Conservation (phyloP, 225 moss, liverwort and hornwort genomes). For the Antitrichia curtipendula region DNA sequence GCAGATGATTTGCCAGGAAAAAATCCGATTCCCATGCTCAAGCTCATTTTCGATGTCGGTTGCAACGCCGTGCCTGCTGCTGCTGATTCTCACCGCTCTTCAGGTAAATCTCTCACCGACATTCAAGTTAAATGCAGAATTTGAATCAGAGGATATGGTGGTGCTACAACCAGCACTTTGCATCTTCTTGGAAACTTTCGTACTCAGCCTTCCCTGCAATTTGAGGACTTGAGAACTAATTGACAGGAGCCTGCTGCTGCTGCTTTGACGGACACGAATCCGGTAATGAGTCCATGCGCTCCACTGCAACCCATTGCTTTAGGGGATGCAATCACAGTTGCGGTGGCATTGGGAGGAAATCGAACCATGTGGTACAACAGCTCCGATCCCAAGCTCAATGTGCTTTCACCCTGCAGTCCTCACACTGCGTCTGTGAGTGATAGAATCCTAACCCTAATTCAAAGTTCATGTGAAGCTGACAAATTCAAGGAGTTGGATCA, state of each 20-base stretch:
- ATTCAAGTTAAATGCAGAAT: background rate
- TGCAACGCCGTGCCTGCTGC: background rate
- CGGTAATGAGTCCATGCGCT: constrained; percentile 14
- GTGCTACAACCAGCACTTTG: background rate
- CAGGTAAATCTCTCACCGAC: background rate
- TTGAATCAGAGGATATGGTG: background rate
- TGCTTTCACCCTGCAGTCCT: constrained; percentile 28
- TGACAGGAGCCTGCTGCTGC: background rate
- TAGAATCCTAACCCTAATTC: background rate
- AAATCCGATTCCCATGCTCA: background rate
- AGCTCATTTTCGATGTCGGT: background rate
- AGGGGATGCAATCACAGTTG: constrained; percentile 31
- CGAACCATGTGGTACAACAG: constrained; percentile 12
- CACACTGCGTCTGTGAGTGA: background rate
- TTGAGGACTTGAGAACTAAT: background rate
- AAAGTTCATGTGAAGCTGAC: background rate
- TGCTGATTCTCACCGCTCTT: background rate
- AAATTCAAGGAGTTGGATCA: background rate
- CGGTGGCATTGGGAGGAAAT: constrained; percentile 26
- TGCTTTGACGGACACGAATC: constrained; percentile 11
- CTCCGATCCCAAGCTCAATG: constrained; percentile 1
- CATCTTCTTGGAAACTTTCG: background rate
- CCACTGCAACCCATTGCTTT: constrained; percentile 7
- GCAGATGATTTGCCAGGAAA: background rate
- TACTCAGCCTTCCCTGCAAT: background rate